Base-by-base conservation (phyloP, 176 grass and related monocot species). In the Ananas comosus region DNA sequence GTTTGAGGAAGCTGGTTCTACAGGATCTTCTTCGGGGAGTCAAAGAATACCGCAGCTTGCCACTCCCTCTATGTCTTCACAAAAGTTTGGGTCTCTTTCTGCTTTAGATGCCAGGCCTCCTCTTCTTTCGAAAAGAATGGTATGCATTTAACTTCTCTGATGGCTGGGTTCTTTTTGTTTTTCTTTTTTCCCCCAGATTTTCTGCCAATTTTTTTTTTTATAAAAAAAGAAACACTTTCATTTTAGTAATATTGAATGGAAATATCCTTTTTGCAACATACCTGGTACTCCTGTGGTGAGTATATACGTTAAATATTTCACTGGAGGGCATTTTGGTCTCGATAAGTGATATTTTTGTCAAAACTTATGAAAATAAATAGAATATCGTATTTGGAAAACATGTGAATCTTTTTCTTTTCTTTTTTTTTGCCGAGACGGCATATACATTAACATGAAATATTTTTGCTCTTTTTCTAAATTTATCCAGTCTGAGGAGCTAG, bases 11-110 rank as follows among this genome's bases (percentile, higher is more conserved):
- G 89, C 79, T 74, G 84, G 78, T 56, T 94, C 89, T 64, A 88
- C 87, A 27, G 87, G 90, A 33, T 93, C 90, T 84, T 97, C 94
- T 74, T 97, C 89, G 77, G 94, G 89, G 66, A 90, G 82, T 84
- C 68, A 80, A 74, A 85, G 84, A 83, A 73, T 97, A 68, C 85
- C 82, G 49, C 86, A 80, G 71, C 85, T 84, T 7, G 67, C 57
- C 23, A 85, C 74, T 68, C 80, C 88, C 57, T 86, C 82, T 21
- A 81, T 79, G 22, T 78, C 91, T 82, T 91, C 86, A 25, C 88
- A 96, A 73, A 92, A 96, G 49, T 81, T 96, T 71, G 88, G 83
- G 58, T 92, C 83, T 64, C 51, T 96, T 63, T 96, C 89, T 49
- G 89, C 93, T 63, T 83, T 96, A 74, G 93, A 96, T 81, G 65